phyloP scores from a whole-genome alignment of 805 yeast species.

The Grigorovia jiainica region DNA sequence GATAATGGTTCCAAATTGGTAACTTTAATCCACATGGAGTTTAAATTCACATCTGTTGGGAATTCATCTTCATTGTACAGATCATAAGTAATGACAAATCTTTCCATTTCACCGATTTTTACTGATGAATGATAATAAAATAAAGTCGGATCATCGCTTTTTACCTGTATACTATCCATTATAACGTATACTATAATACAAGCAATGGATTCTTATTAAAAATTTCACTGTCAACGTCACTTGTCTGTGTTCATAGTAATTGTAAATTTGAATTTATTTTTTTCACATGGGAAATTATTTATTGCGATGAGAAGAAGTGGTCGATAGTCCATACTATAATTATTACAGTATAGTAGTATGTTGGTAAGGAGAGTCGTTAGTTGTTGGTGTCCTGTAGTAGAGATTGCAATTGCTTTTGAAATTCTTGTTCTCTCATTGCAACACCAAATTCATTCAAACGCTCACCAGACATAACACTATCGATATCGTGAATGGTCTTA shows the following conservation, averaged over 20 bases:
- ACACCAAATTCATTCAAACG: conserved; percentile 47
- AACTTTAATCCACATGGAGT: conserved; percentile 43
- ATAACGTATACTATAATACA: too few relatives aligned
- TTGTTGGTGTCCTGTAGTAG: conserved; percentile 19
- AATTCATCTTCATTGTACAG: conserved; percentile 29
- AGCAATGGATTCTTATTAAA: too few relatives aligned
- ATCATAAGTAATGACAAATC: conserved; percentile 44
- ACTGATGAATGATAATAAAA: conserved; percentile 20
- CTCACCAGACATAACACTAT: conserved; percentile 53
- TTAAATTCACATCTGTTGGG: conserved; percentile 19
- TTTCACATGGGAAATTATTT: too few relatives aligned
- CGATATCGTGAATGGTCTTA: conserved; percentile 64
- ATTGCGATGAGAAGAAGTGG: too few relatives aligned
- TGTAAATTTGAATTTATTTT: too few relatives aligned
- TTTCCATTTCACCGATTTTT: conserved; percentile 51
- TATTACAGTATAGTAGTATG: neutral
- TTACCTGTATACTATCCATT: neutral
- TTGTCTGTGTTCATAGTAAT: too few relatives aligned
- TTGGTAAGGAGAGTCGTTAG: neutral
- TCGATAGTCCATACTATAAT: too few relatives aligned
- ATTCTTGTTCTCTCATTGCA: conserved; percentile 39
- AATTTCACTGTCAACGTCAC: too few relatives aligned
- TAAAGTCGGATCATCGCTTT: conserved; percentile 1
- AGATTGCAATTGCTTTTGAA: conserved; percentile 35
- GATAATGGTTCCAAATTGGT: conserved; percentile 46